Evolutionary conservation across 176 grass and related monocot genomes (phyloP).

Genomic region (Oropetium thomaeum): DNA sequence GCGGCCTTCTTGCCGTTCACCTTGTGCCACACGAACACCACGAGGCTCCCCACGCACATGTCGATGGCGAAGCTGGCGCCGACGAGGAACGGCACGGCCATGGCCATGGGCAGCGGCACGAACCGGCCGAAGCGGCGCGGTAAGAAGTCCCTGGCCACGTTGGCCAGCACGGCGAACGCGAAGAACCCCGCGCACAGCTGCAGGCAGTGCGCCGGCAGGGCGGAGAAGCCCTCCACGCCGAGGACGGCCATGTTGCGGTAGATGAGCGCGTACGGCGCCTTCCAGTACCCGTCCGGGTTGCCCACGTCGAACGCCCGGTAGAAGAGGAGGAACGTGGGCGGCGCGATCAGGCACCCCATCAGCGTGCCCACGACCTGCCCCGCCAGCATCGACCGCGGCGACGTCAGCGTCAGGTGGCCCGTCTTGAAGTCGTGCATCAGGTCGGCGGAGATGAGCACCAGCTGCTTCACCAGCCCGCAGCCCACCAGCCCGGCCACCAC

Average conservation of each 20-base stretch:
- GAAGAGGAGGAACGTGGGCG: conserved; percentile 91
- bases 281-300: conserved; percentile 80
- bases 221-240: conserved; percentile 80
- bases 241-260: conserved; percentile 98
- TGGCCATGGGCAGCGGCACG: conserved; percentile 96
- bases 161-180: conserved; percentile 59
- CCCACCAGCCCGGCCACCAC: conserved; percentile 75
- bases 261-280: conserved; percentile 91
- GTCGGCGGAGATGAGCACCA: conserved; percentile 83
- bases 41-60: conserved; percentile 84
- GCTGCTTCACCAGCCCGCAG: conserved; percentile 79
- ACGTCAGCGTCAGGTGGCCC: conserved; percentile 87
- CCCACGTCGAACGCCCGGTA: conserved; percentile 91
- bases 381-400: conserved; percentile 85
- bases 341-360: conserved; percentile 90
- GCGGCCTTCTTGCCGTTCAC: conserved; percentile 57
- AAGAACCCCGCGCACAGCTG: conserved; percentile 85
- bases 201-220: conserved; percentile 78
- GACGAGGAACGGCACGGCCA: conserved; percentile 93
- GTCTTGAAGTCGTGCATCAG: conserved; percentile 99
- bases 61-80: conserved; percentile 95
- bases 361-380: conserved; percentile 72
- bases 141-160: conserved; percentile 65
- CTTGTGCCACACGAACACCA: conserved; percentile 76
- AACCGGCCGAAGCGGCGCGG: conserved; percentile 40